Conservation (phyloP, 2,329 filamentous ascomycete genomes). For the Clathrospora elynae region DNA sequence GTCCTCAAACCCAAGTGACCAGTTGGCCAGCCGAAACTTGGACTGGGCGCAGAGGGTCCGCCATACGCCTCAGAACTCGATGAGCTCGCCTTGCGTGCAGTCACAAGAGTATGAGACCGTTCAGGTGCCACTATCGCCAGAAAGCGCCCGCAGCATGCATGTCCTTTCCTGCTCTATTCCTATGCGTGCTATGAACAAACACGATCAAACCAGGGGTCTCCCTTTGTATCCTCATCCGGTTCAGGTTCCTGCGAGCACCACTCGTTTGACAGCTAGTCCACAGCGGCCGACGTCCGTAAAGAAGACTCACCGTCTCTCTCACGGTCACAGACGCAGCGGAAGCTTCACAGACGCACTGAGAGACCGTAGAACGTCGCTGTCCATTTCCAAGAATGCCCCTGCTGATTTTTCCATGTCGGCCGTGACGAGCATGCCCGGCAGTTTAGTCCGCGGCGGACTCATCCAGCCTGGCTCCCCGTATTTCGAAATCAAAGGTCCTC, state of each 20-base stretch:
- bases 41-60: slow-evolving; percentile 46
- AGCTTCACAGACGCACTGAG: slow-evolving; percentile 85
- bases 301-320: slow-evolving; percentile 33
- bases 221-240: slow-evolving; percentile 48
- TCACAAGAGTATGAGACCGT: slow-evolving; percentile 39
- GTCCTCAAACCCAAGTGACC: slow-evolving; percentile 46
- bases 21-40: slow-evolving; percentile 46
- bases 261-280: slow-evolving; percentile 38
- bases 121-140: slow-evolving; percentile 51
- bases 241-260: slow-evolving; percentile 36
- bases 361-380: slow-evolving; percentile 64
- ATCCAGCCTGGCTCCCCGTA: slow-evolving; percentile 82
- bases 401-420: slow-evolving; percentile 57
- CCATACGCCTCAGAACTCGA: slow-evolving; percentile 46
- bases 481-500: slow-evolving; percentile 61
- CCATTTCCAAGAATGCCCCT: slow-evolving; percentile 53
- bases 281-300: slow-evolving; percentile 36
- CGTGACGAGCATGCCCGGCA: slow-evolving; percentile 73
- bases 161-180: slow-evolving; percentile 66
- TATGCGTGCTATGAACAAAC: slow-evolving; percentile 47
- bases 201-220: slow-evolving; percentile 47
- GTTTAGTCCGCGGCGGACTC: slow-evolving; percentile 83
- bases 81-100: slow-evolving; percentile 42
- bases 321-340: slow-evolving; percentile 78
- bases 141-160: slow-evolving; percentile 60